A percentile compares a stretch with the other conserved stretches of the same genome.
These are phyloP conservation scores for Theileria annulata DNA, from an alignment of 169 alveolate genomes.

Conservation along the genomic window DNA sequence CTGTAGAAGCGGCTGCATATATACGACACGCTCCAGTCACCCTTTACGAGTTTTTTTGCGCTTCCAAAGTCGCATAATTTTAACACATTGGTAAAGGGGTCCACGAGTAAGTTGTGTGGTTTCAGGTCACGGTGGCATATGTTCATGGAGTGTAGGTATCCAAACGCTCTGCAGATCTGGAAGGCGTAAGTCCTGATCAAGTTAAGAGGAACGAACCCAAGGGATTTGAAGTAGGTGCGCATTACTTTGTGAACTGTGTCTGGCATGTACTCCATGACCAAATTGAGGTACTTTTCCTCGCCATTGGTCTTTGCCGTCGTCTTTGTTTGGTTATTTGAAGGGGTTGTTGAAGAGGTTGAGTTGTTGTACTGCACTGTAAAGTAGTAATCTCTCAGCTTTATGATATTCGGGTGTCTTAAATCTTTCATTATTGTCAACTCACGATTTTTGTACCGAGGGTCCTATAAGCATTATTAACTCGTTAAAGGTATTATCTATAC, in stretches of 20 bases:
- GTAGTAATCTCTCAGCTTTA: slow-evolving; percentile 88
- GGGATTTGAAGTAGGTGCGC: slow-evolving; percentile 86
- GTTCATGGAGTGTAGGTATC: slow-evolving; percentile 92
- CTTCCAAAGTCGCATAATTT: slow-evolving; percentile 98
- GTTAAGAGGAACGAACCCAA: slow-evolving; percentile 86
- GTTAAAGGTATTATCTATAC: too few relatives aligned
- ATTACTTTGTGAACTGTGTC: slow-evolving; percentile 93
- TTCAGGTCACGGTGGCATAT: slow-evolving; percentile 98
- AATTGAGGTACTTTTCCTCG: slow-evolving; percentile 85
- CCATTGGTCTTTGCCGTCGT: slow-evolving; percentile 34
- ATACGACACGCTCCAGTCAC: slow-evolving; percentile 93
- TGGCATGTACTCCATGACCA: slow-evolving; percentile 97
- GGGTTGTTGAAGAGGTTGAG: neutral
- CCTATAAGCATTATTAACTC: slow-evolving; percentile 44
- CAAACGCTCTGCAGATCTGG: slow-evolving; percentile 92
- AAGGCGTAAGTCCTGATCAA: slow-evolving; percentile 92
- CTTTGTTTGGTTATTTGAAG: neutral
- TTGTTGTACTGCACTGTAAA: slow-evolving; percentile 69
- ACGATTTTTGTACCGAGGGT: slow-evolving; percentile 94
- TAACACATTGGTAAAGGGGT: slow-evolving; percentile 88
- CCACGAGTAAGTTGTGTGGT: slow-evolving; percentile 97
- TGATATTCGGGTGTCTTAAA: slow-evolving; percentile 91
- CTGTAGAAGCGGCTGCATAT: slow-evolving; percentile 97
- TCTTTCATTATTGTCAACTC: slow-evolving; percentile 93
- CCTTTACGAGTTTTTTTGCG: slow-evolving; percentile 91